Conservation (phyloP, 306 rosid genomes). For the Acacia melanoxylon region DNA sequence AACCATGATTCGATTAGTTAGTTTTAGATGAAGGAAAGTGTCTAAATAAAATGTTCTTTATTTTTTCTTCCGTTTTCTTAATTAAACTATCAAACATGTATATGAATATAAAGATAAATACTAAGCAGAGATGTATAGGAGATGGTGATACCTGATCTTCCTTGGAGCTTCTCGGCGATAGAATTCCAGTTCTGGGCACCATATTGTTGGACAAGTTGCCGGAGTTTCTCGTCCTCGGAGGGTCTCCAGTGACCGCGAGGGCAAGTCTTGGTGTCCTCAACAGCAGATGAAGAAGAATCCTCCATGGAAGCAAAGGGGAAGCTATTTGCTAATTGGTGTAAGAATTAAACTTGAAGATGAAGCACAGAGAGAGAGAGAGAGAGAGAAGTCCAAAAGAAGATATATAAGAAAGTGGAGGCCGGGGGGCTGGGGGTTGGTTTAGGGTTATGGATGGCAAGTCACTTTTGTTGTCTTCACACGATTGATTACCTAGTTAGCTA, state of each 20-base stretch:
- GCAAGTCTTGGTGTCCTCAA: slow-evolving; percentile 39
- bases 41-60: not conserved
- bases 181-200: slow-evolving; percentile 81
- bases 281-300: slow-evolving; percentile 34
- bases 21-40: not conserved
- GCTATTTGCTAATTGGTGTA: not conserved
- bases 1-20: not conserved
- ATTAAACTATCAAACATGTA: not conserved
- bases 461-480: slow-evolving; percentile 80
- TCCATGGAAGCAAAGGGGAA: slow-evolving; percentile 42
- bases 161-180: slow-evolving; percentile 74
- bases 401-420: slow-evolving; percentile 41
- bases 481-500: slow-evolving; percentile 14
- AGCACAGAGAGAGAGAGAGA: slow-evolving; percentile 13
- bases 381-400: slow-evolving; percentile 32
- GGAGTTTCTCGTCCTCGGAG: slow-evolving; percentile 67
- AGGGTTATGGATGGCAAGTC: slow-evolving; percentile 74
- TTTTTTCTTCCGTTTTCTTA: not conserved
- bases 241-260: slow-evolving; percentile 69
- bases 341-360: slow-evolving; percentile 25
- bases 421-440: slow-evolving; percentile 42
- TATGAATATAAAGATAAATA: not conserved
- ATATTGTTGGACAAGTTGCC: slow-evolving; percentile 53
- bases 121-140: not conserved
- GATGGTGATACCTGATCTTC: slow-evolving; percentile 58